phyloP scores from a whole-genome alignment of 805 yeast species.

The Sungouiozyma intestinalis region DNA sequence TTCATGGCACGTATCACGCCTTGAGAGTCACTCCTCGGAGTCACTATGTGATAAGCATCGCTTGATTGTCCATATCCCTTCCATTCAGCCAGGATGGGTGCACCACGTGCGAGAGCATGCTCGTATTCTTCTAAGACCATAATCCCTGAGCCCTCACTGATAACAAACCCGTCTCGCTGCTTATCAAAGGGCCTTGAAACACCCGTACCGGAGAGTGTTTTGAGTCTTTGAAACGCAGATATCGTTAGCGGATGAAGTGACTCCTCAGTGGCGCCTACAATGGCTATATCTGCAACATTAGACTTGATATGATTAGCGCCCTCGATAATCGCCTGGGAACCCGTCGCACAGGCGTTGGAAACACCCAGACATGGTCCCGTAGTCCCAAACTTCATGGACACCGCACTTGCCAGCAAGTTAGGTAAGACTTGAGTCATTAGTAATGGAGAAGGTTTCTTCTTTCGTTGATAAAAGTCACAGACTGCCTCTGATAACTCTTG shows the following conservation, averaged over 20 bases:
- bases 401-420: conserved; percentile 92
- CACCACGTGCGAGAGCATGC: conserved; percentile 60
- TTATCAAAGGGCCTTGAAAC: conserved; percentile 86
- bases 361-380: conserved; percentile 83
- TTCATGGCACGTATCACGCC: conserved; percentile 83
- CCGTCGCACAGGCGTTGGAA: conserved; percentile 96
- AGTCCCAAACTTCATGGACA: conserved; percentile 67
- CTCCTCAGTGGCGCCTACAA: conserved; percentile 93
- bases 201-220: conserved; percentile 52
- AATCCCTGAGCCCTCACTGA: conserved; percentile 89
- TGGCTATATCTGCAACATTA: conserved; percentile 76
- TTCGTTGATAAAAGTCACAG: conserved; percentile 26
- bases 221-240: conserved; percentile 86
- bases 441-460: conserved; percentile 66
- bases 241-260: conserved; percentile 77
- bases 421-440: conserved; percentile 75
- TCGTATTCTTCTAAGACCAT: conserved; percentile 65
- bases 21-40: conserved; percentile 71
- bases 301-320: conserved; percentile 70
- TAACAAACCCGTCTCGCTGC: conserved; percentile 73
- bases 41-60: conserved; percentile 88
- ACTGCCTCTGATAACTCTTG: conserved; percentile 48
- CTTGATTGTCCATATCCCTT: conserved; percentile 85
- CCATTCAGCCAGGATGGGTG: conserved; percentile 67
- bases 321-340: conserved; percentile 88